Evolutionary conservation across 768 basidiomycete genomes (phyloP), one percentile per base, ranked within the genome.

Genomic region (Boletus tomentosulus): DNA sequence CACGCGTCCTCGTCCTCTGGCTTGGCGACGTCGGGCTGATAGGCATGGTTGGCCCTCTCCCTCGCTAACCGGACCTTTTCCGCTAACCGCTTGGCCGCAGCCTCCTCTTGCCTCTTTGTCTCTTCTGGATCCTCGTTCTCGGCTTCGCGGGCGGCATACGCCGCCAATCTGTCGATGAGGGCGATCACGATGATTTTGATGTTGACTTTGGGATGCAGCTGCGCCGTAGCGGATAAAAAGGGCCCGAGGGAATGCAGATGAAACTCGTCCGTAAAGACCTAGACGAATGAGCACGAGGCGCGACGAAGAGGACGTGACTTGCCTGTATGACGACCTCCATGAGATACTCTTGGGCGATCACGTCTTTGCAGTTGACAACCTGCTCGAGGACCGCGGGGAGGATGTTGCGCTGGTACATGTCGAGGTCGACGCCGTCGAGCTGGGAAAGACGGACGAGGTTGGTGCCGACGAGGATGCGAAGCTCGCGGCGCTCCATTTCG

Each of bases 251-350:
- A 86, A 65, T 96, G 90, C 0, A 99, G 81, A 65, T 99, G 97
- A 73, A 98, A 98, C 67, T 98, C 96, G 71, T 98, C 95, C 11
- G 96, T 93, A 71, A 98, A 98, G 16, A 99, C 96, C 91, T 93
- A 60, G 45, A 39, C 12, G 25, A 6, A 22, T n/a, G 13, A 46
- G 19, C n/a, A 8, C n/a, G 27, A 9, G 4, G 41, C 4, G 19
- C 22, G 24, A 24, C 22, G 12, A 42, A 30, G 10, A 46, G 11
- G 25, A 19, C 8, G 16, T 5, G 37, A 64, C 80, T 34, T 54
- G 89, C 92, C 79, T 99, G 97, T 60, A 99, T 99, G 57, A 99
- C 94, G 10, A 98, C 97, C 70, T 99, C 97, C 97, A 98, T 98
- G 44, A 98, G 71, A 70, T 99, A 99, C 68, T 98, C 97, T 69